These are phyloP conservation scores for Thecaphora thlaspeos DNA, from an alignment of 1,284 basidiomycete genomes.

Conservation along the genomic window DNA sequence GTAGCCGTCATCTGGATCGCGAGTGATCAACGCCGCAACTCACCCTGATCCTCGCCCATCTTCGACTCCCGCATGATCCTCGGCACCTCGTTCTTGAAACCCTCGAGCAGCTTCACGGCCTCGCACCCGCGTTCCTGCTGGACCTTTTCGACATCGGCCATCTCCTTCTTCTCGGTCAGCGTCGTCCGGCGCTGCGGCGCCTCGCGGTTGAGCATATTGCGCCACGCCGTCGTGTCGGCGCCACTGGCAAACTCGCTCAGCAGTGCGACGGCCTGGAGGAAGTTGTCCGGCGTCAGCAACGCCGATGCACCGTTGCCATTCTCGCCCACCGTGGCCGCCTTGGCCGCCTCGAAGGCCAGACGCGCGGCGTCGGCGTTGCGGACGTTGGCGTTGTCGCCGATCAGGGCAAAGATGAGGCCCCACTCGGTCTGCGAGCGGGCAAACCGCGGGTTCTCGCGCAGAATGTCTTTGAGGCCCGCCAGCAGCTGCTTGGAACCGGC, in stretches of 20 bases:
- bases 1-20: too few relatives aligned
- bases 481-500: constrained; percentile 88
- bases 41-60: too few relatives aligned
- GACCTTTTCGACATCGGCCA: constrained; percentile 48
- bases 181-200: constrained; percentile 37
- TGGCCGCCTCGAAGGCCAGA: constrained; percentile 68
- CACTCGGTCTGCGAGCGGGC: constrained; percentile 71
- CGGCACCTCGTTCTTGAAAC: constrained; percentile 41
- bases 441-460: constrained; percentile 70
- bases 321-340: constrained; percentile 61
- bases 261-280: constrained; percentile 73
- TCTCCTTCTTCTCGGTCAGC: constrained; percentile 56
- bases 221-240: constrained; percentile 43
- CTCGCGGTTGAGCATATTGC: too few relatives aligned
- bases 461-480: constrained; percentile 74
- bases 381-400: constrained; percentile 71
- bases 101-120: constrained; percentile 73
- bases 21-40: too few relatives aligned
- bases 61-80: too few relatives aligned
- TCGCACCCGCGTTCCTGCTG: constrained; percentile 70
- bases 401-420: constrained; percentile 86
- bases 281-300: constrained; percentile 73
- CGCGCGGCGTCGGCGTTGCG: constrained; percentile 84
- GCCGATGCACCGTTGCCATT: constrained; percentile 61
- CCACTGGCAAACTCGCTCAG: constrained; percentile 77